These are phyloP conservation scores for Penstemon barbatus DNA, from an alignment of 257 asterid species.

Conservation along the genomic window DNA sequence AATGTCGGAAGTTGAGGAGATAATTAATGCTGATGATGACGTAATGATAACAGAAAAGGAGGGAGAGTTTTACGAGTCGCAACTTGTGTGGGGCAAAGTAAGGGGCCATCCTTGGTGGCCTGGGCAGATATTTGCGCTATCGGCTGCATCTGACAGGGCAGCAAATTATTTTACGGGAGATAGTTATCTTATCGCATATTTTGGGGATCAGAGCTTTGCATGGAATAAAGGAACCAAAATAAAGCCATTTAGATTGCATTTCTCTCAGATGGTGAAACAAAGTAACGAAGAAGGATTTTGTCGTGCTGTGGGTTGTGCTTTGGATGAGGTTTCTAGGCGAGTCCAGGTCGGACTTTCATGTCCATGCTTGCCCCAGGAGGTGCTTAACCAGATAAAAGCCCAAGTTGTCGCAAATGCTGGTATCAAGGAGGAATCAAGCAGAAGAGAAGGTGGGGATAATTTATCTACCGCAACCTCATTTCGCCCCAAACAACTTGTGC, in stretches of 20 bases:
- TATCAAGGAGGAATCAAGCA: constrained; percentile 39
- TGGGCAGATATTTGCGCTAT: constrained; percentile 69
- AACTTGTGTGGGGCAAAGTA: constrained; percentile 94
- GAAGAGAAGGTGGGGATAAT: constrained; percentile 41
- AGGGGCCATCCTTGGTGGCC: constrained; percentile 99
- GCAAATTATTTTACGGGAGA: constrained; percentile 42
- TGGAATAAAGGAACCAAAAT: constrained; percentile 68
- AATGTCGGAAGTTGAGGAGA: background rate
- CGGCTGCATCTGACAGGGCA: constrained; percentile 63
- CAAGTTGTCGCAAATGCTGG: constrained; percentile 56
- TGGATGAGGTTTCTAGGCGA: constrained; percentile 62
- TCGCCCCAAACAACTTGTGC: constrained; percentile 43
- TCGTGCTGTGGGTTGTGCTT: constrained; percentile 54
- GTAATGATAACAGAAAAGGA: constrained; percentile 43
- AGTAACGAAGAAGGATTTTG: constrained; percentile 41
- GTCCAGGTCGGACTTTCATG: constrained; percentile 72
- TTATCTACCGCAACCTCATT: constrained; percentile 43
- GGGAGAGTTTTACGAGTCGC: constrained; percentile 50
- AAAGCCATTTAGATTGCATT: constrained; percentile 57
- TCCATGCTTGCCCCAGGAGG: constrained; percentile 53
- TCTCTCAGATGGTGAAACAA: constrained; percentile 64
- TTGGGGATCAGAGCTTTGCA: constrained; percentile 79
- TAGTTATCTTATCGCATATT: constrained; percentile 65
- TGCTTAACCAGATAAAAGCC: constrained; percentile 35
- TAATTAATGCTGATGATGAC: constrained; percentile 25